Evolutionary conservation across 495 filamentous ascomycete genomes (phyloP).

Genomic region (Pyronema domesticum): DNA sequence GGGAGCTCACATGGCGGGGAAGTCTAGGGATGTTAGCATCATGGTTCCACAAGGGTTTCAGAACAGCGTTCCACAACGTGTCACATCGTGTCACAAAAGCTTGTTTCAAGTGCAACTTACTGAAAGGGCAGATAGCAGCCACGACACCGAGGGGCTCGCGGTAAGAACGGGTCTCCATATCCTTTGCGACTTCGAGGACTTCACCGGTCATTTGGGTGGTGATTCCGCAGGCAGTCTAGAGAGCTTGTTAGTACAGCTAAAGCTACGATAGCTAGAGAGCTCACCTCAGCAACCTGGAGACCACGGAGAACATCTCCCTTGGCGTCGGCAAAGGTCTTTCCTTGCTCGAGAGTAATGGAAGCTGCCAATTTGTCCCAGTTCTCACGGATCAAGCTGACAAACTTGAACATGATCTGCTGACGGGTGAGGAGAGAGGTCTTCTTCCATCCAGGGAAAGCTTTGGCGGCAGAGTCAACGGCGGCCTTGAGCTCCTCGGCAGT

Average conservation of each 20-base stretch:
- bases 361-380: constrained; percentile 93
- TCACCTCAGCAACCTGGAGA: constrained; percentile 77
- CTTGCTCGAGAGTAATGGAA: constrained; percentile 93
- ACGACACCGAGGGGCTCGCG: constrained; percentile 85
- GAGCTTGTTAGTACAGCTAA: neutral
- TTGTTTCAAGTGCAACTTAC: constrained; percentile 35
- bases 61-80: neutral
- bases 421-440: constrained; percentile 64
- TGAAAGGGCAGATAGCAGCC: constrained; percentile 96
- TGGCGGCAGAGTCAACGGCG: constrained; percentile 70
- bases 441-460: constrained; percentile 79
- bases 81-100: neutral
- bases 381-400: constrained; percentile 69
- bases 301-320: constrained; percentile 88
- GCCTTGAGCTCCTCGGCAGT: constrained; percentile 78
- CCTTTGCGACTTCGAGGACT: constrained; percentile 89
- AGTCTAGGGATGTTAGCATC: constrained; percentile 40
- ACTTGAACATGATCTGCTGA: constrained; percentile 97
- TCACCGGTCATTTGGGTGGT: constrained; percentile 88
- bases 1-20: constrained; percentile 57
- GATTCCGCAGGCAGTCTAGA: constrained; percentile 67
- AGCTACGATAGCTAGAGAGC: neutral
- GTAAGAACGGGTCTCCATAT: constrained; percentile 96
- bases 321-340: constrained; percentile 94
- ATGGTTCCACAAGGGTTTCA: neutral